Evolutionary conservation across 345 rosid genomes (phyloP).

Genomic region (Mangifera indica): DNA sequence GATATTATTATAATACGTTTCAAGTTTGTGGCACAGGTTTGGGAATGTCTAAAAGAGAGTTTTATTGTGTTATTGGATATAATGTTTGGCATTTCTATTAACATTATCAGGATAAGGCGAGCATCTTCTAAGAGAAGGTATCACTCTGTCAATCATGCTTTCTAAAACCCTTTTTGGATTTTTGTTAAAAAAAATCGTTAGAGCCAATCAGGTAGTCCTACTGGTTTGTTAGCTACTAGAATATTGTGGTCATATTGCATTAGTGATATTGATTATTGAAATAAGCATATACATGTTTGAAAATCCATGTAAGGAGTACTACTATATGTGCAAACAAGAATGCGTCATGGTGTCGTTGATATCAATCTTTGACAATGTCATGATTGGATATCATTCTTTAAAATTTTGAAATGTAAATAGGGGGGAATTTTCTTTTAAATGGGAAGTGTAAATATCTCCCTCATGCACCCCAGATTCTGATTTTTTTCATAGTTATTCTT

Average conservation of each 20-base stretch:
- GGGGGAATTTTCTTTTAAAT: slow-evolving; percentile 1
- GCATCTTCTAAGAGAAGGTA: slow-evolving; percentile 49
- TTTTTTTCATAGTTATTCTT: not conserved
- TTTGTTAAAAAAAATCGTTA: not conserved
- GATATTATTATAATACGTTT: not conserved
- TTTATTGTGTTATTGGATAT: slow-evolving; percentile 51
- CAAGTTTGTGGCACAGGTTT: slow-evolving; percentile 33
- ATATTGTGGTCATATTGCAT: not conserved
- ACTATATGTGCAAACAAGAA: not conserved
- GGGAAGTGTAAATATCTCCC: not conserved
- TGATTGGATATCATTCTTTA: not conserved
- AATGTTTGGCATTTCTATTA: slow-evolving; percentile 58
- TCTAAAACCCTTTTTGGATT: not conserved
- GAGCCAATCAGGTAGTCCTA: not conserved
- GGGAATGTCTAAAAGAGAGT: slow-evolving; percentile 47
- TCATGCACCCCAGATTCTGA: not conserved
- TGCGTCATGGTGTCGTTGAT: not conserved
- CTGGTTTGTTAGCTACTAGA: not conserved
- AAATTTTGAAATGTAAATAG: not conserved
- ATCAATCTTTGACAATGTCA: not conserved
- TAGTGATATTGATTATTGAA: not conserved
- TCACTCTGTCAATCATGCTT: slow-evolving; percentile 10
- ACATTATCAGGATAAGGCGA: slow-evolving; percentile 43
- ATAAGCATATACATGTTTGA: not conserved
- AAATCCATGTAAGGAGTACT: not conserved